Percentiles rank a stretch among this genome's conserved stretches.
These are phyloP conservation scores for Thalia dealbata DNA, from an alignment of 176 grass and related monocot genomes.

Conservation along the genomic window DNA sequence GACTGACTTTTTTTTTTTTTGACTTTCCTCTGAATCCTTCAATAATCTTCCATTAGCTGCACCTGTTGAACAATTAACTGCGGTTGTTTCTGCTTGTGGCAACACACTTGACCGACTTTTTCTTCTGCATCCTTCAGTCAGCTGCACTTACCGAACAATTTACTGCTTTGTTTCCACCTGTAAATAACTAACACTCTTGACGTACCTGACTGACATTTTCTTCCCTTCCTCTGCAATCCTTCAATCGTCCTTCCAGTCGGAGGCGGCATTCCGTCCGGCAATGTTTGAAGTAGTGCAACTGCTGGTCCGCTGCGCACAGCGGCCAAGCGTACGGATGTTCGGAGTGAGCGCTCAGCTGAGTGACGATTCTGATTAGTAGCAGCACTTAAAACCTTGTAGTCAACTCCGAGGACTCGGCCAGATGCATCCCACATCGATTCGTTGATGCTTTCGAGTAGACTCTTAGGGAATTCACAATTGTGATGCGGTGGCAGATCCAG, in stretches of 20 bases:
- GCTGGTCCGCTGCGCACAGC: conserved; percentile 48
- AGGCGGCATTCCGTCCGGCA: conserved; percentile 55
- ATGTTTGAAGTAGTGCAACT: conserved; percentile 75
- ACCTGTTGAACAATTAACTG: no score
- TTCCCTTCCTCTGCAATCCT: background rate
- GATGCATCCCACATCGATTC: background rate
- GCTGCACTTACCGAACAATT: no score
- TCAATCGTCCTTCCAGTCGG: conserved; percentile 32
- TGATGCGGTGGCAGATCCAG: no score
- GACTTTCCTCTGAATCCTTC: no score
- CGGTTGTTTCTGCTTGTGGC: no score
- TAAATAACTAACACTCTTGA: background rate
- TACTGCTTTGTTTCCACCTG: background rate
- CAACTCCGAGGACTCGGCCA: background rate
- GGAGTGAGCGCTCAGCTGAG: conserved; percentile 34
- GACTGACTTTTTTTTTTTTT: no score
- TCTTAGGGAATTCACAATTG: no score
- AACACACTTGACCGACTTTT: no score
- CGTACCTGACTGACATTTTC: background rate
- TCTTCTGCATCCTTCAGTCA: no score
- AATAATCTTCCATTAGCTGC: no score
- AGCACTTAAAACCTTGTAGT: background rate
- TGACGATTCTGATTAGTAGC: conserved; percentile 48
- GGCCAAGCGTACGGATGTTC: conserved; percentile 36
- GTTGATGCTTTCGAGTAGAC: background rate